These are phyloP conservation scores for Austroboletus novae-zelandiae DNA, from an alignment of 1,284 basidiomycete species.

Conservation along the genomic window DNA sequence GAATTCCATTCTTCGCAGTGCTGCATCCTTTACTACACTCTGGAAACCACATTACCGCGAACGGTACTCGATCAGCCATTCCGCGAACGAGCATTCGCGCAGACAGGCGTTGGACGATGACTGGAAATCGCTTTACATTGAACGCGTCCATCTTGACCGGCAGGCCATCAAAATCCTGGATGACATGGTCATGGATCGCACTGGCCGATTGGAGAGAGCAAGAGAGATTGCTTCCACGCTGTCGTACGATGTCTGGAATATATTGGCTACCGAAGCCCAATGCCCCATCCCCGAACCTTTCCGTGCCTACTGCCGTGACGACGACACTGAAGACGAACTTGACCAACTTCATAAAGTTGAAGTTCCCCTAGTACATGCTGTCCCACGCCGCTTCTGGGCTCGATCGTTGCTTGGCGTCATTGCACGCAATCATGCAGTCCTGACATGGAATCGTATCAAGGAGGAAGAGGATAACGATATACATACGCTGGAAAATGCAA, in stretches of 20 bases:
- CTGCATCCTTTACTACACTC: constrained; percentile 31
- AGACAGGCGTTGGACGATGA: constrained; percentile 32
- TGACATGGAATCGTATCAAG: constrained; percentile 39
- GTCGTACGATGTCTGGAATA: constrained; percentile 56
- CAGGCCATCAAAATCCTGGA: constrained; percentile 41
- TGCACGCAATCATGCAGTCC: constrained; percentile 42
- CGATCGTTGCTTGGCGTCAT: constrained; percentile 43
- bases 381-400: constrained; percentile 58
- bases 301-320: constrained; percentile 8
- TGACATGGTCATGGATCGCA: constrained; percentile 35
- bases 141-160: constrained; percentile 44
- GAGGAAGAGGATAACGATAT: constrained; percentile 9
- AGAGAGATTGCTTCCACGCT: constrained; percentile 34
- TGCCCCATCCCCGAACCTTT: constrained; percentile 37
- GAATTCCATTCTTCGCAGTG: constrained; percentile 25
- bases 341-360: neutral
- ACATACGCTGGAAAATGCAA: constrained; percentile 46
- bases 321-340: constrained; percentile 11
- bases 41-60: constrained; percentile 52
- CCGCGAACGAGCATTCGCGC: constrained; percentile 37
- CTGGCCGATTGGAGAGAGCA: constrained; percentile 37
- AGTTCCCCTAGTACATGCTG: constrained; percentile 32
- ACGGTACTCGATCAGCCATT: constrained; percentile 45
- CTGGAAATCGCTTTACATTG: constrained; percentile 46
- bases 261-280: constrained; percentile 39